Percentiles rank a stretch among this genome's conserved stretches.
Evolutionary conservation across 306 rosid species (phyloP).

Genomic region (Chamaecrista fasciculata): DNA sequence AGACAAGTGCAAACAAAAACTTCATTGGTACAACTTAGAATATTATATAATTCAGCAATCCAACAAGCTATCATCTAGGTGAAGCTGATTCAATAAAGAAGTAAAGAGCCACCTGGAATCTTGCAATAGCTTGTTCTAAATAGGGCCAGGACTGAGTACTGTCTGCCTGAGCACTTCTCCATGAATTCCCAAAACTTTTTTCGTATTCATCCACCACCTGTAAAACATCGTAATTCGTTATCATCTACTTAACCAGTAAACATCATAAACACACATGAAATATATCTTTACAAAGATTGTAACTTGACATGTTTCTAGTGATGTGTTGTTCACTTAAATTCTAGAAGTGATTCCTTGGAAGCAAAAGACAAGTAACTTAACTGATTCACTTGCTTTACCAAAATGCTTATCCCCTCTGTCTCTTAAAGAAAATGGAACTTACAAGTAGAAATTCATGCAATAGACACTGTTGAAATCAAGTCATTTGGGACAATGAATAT

Average conservation of each 20-base stretch:
- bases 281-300: conserved; percentile 5
- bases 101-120: conserved; percentile 66
- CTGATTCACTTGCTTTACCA: background rate
- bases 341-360: background rate
- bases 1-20: background rate
- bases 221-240: conserved; percentile 24
- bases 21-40: background rate
- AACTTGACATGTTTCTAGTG: conserved; percentile 2
- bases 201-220: conserved; percentile 91
- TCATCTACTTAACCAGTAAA: conserved; percentile 1
- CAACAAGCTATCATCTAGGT: background rate
- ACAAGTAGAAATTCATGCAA: background rate
- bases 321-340: background rate
- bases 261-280: background rate
- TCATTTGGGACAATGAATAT: background rate
- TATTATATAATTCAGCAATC: background rate
- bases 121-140: conserved; percentile 69
- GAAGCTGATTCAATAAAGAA: conserved; percentile 17
- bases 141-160: conserved; percentile 76
- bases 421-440: background rate
- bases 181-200: conserved; percentile 75
- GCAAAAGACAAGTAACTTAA: background rate
- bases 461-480: background rate
- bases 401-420: background rate
- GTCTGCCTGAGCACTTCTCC: conserved; percentile 69